Conservation (phyloP, 176 grass and related monocot species). For the Zoysia japonica region DNA sequence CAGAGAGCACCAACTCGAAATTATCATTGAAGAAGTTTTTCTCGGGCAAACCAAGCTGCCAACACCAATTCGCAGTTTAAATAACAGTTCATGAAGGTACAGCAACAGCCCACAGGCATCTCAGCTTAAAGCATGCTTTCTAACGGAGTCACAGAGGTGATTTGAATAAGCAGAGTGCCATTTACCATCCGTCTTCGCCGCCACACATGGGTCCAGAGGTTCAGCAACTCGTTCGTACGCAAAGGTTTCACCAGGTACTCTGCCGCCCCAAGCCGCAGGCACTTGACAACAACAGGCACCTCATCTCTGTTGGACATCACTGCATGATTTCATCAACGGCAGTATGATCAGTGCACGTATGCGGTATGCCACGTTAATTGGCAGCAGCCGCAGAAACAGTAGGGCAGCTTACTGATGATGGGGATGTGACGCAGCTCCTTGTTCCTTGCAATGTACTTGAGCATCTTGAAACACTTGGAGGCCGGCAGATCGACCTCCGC, state of each 20-base stretch:
- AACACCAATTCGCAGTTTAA: conserved; percentile 40
- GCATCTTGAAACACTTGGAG: conserved; percentile 90
- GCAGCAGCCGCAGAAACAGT: background rate
- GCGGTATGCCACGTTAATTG: background rate
- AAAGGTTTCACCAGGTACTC: conserved; percentile 94
- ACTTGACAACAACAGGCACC: conserved; percentile 94
- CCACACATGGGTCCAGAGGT: conserved; percentile 98
- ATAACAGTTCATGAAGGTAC: conserved; percentile 26
- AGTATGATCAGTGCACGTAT: conserved; percentile 18
- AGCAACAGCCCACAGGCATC: conserved; percentile 18
- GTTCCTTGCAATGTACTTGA: conserved; percentile 93
- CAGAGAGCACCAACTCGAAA: conserved; percentile 62
- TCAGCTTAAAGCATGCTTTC: conserved; percentile 35
- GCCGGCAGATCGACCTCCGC: conserved; percentile 89
- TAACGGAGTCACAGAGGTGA: conserved; percentile 3
- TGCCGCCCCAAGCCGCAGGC: conserved; percentile 80
- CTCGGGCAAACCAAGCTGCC: conserved; percentile 73
- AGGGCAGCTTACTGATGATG: conserved; percentile 76
- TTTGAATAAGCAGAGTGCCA: conserved; percentile 19
- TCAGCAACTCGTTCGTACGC: conserved; percentile 85
- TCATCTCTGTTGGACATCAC: conserved; percentile 96
- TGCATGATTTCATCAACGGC: conserved; percentile 25
- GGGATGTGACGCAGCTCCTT: conserved; percentile 82
- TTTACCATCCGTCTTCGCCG: conserved; percentile 79
- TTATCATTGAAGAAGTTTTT: conserved; percentile 86